Evolutionary conservation across 202 grass and related monocot species (phyloP), one percentile per base, ranked within the genome.

Genomic region (Carex arenaria): DNA sequence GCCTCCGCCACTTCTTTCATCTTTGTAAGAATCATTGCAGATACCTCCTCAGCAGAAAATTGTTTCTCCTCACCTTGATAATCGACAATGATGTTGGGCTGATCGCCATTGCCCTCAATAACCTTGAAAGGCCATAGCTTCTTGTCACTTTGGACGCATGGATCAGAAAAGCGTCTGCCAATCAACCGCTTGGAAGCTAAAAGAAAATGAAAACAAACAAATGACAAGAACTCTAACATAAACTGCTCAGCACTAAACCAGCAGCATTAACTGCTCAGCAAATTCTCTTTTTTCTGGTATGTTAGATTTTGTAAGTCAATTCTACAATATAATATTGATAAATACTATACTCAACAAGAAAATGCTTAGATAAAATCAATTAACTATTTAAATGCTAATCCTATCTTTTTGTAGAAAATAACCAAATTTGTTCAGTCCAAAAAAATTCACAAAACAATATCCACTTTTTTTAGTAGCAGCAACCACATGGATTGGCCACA

Each of bases 1-100:
- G 90, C 88, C 84, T 95, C 93, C 22, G 93, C 88, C 10, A 89
- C 92, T 45, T 95, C 90, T 86, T 92, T 92, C 88, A 95, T 95
- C 86, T 92, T 95, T 23, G 82, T 63, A 78, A 95, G 90, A 83
- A 95, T 89, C 90, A 92, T 90, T 19, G 93, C 90, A 79, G 88
- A 87, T 85, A 95, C 51, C 23, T 92, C 90, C 63, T 92, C 93
- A 78, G 90, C 90, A 84, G 88, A 83, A 85, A 95, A 95, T 42
- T 90, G 84, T 85, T 89, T 89, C 82, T 72, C 84, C 74, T 85
- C 84, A 3, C 52, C 74, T 86, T 63, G 90, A 84, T 90, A 87
- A 62, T 87, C 85, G 72, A 95, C 93, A 87, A 90, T 74, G 4
- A 95, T 92, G 81, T 90, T 89, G 17, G 93, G 93, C 61, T 88